Evolutionary conservation across 306 rosid genomes (phyloP).

Genomic region (Psophocarpus tetragonolobus): DNA sequence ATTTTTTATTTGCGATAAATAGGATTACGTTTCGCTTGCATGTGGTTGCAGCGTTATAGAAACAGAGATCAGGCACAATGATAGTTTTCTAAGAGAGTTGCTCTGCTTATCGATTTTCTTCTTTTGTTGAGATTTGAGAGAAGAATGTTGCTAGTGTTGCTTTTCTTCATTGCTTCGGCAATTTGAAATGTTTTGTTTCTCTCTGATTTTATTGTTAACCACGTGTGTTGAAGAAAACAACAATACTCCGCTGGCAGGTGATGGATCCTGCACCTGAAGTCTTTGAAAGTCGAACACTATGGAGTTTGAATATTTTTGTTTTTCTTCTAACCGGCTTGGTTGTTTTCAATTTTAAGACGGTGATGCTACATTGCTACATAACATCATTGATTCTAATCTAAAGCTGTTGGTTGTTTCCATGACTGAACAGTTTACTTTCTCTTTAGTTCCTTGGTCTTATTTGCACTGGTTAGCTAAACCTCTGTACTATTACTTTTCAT

Average conservation of each 20-base stretch:
- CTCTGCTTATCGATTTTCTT: background rate
- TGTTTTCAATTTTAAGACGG: background rate
- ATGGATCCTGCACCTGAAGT: background rate
- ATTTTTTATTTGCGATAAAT: background rate
- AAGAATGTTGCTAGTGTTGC: background rate
- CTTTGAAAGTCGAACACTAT: background rate
- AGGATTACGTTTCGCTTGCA: background rate
- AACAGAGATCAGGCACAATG: background rate
- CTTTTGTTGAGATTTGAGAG: background rate
- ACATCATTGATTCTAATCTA: background rate
- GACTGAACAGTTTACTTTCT: background rate
- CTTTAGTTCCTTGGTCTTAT: no score
- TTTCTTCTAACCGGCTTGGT: background rate
- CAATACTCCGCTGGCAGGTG: background rate
- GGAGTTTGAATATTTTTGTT: background rate
- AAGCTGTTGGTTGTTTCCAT: background rate
- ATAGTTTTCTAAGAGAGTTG: background rate
- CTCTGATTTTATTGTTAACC: background rate
- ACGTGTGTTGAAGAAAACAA: background rate
- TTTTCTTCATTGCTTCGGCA: background rate
- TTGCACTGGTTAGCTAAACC: no score
- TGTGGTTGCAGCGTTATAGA: background rate
- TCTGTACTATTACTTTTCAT: no score
- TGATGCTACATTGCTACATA: background rate
- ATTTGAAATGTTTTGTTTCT: background rate